A percentile compares a stretch with the other conserved stretches of the same genome.
These are phyloP conservation scores for Pythium utonaiense DNA, from an alignment of 352 stramenopile genomes.

Conservation along the genomic window DNA sequence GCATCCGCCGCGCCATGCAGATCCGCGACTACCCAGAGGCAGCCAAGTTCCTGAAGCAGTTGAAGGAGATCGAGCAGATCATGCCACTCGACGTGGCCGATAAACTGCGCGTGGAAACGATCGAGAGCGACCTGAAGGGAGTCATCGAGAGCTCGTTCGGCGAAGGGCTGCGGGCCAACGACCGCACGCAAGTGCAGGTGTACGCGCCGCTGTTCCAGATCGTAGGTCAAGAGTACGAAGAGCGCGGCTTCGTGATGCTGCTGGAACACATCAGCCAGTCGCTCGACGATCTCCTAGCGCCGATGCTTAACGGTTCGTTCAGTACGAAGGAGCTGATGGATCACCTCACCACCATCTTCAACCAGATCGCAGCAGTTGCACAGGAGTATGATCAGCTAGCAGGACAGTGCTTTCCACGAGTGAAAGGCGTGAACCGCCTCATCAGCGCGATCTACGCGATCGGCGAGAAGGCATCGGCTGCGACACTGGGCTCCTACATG, in stretches of 20 bases:
- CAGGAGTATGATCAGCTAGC: constrained; percentile 64
- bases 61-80: constrained; percentile 71
- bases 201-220: constrained; percentile 77
- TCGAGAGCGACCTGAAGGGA: constrained; percentile 79
- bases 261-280: constrained; percentile 40
- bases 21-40: constrained; percentile 67
- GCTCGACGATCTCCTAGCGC: constrained; percentile 32
- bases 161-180: constrained; percentile 39
- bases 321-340: constrained; percentile 76
- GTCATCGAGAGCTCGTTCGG: constrained; percentile 74
- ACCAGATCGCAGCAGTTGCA: constrained; percentile 56
- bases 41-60: constrained; percentile 64
- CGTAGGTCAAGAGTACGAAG: constrained; percentile 65
- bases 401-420: constrained; percentile 44
- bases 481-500: constrained; percentile 72
- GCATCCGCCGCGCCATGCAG: constrained; percentile 73
- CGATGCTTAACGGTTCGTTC: constrained; percentile 43
- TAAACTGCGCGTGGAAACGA: constrained; percentile 78
- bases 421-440: constrained; percentile 50
- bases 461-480: constrained; percentile 50
- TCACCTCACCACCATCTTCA: constrained; percentile 73
- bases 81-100: constrained; percentile 79
- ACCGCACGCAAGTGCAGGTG: constrained; percentile 46
- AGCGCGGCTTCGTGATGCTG: constrained; percentile 54
- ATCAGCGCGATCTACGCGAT: constrained; percentile 52